Conservation (phyloP, 257 asterid genomes). For the Rehmannia glutinosa region DNA sequence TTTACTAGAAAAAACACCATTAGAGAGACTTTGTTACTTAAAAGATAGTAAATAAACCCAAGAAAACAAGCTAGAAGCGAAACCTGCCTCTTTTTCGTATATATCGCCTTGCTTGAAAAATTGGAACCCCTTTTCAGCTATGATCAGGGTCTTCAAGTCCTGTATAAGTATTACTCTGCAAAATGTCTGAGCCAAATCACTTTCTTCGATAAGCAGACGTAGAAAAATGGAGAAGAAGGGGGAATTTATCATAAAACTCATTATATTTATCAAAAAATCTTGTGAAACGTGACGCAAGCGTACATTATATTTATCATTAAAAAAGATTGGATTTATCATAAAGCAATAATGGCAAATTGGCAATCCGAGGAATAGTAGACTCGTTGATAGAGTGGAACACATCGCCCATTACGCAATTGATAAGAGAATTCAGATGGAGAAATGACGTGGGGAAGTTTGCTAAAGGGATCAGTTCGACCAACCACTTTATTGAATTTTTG, state of each 20-base stretch:
- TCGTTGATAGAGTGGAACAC: neutral
- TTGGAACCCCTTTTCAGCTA: conserved; percentile 17
- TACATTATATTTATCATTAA: too few species aligned
- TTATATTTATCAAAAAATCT: too few species aligned
- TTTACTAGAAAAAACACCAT: neutral
- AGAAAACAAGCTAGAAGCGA: neutral
- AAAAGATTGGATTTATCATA: neutral
- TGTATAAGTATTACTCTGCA: neutral
- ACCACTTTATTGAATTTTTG: too few species aligned
- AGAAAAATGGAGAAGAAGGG: neutral
- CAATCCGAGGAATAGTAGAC: neutral
- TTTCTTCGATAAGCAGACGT: neutral
- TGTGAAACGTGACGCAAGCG: too few species aligned
- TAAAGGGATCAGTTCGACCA: too few species aligned
- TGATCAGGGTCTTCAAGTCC: conserved; percentile 2
- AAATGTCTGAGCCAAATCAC: conserved; percentile 2
- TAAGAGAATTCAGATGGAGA: conserved; percentile 9
- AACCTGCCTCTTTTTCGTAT: conserved; percentile 19
- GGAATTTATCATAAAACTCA: neutral
- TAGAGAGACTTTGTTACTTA: neutral
- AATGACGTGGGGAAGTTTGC: conserved; percentile 12
- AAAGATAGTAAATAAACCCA: neutral
- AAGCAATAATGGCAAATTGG: neutral
- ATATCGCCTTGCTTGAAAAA: conserved; percentile 11
- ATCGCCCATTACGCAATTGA: neutral